Evolutionary conservation across 768 basidiomycete genomes (phyloP).

Genomic region (Asterophora parasitica): DNA sequence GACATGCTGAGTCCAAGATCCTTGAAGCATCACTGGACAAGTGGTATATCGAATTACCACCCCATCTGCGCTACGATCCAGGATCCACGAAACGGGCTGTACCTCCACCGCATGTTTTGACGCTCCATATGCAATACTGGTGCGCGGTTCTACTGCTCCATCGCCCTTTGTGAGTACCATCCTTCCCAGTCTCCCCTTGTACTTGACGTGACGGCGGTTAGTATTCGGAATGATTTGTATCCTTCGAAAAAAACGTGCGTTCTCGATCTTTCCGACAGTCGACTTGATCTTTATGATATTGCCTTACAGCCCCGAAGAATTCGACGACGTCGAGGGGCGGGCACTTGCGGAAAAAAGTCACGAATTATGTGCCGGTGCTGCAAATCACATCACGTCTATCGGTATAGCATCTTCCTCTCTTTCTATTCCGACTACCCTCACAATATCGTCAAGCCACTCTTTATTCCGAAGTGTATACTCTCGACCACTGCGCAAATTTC

Average conservation of each 20-base stretch:
- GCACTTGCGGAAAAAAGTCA: slow-evolving; percentile 58
- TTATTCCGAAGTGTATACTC: slow-evolving; percentile 59
- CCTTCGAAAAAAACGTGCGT: slow-evolving; percentile 33
- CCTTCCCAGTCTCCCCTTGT: slow-evolving; percentile 1
- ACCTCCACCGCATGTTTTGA: slow-evolving; percentile 62
- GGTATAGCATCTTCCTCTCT: background rate
- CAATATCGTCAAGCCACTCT: slow-evolving; percentile 37
- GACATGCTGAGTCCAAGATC: slow-evolving; percentile 51
- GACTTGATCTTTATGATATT: background rate
- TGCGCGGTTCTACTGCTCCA: slow-evolving; percentile 70
- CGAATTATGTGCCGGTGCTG: slow-evolving; percentile 69
- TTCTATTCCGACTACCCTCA: background rate
- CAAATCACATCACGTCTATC: slow-evolving; percentile 55
- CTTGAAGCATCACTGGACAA: slow-evolving; percentile 64
- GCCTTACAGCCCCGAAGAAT: slow-evolving; percentile 31
- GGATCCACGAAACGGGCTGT: slow-evolving; percentile 36
- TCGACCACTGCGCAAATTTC: slow-evolving; percentile 62
- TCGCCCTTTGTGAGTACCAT: slow-evolving; percentile 64
- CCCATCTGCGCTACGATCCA: slow-evolving; percentile 61
- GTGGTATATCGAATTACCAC: slow-evolving; percentile 70
- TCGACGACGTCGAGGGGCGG: slow-evolving; percentile 50
- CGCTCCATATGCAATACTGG: slow-evolving; percentile 86
- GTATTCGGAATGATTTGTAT: slow-evolving; percentile 35
- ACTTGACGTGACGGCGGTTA: slow-evolving; percentile 17
- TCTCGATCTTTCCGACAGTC: background rate